A percentile compares a stretch with the other conserved stretches of the same genome.
Evolutionary conservation across 129 eudicot genomes (phyloP).

Genomic region (Centaurea solstitialis): DNA sequence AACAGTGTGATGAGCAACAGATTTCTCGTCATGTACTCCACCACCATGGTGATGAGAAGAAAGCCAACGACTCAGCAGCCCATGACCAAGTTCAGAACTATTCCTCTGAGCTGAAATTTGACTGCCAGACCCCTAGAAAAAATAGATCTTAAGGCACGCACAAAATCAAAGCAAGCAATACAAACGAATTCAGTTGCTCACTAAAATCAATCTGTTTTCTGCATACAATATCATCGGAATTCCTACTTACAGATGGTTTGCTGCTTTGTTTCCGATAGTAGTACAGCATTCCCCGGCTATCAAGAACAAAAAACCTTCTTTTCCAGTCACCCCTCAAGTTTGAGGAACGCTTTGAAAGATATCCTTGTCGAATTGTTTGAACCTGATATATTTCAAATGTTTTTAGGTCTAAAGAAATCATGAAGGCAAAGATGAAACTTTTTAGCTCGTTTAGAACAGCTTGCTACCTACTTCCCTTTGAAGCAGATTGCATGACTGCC

Average conservation of each 20-base stretch:
- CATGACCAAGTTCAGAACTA: slow-evolving; percentile 97
- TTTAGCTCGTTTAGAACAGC: not conserved
- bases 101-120: slow-evolving; percentile 91
- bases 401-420: slow-evolving; percentile 3
- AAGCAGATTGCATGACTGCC: slow-evolving; percentile 96
- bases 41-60: slow-evolving; percentile 93
- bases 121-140: slow-evolving; percentile 67
- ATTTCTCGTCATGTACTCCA: slow-evolving; percentile 95
- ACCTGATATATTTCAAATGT: slow-evolving; percentile 46
- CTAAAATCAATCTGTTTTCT: not conserved
- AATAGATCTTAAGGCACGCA: not conserved
- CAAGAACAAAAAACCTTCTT: slow-evolving; percentile 94
- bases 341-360: slow-evolving; percentile 86
- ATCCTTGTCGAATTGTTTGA: slow-evolving; percentile 95
- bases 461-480: slow-evolving; percentile 82
- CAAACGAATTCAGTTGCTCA: slow-evolving; percentile 1
- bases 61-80: slow-evolving; percentile 97
- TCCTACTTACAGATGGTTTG: slow-evolving; percentile 79
- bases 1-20: slow-evolving; percentile 97
- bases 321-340: slow-evolving; percentile 96
- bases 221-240: not conserved
- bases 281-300: slow-evolving; percentile 91
- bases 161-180: not conserved
- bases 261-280: slow-evolving; percentile 83
- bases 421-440: not conserved